These are phyloP conservation scores for Aspergillus saccharolyticus DNA, from an alignment of 495 filamentous ascomycete species.

Conservation along the genomic window DNA sequence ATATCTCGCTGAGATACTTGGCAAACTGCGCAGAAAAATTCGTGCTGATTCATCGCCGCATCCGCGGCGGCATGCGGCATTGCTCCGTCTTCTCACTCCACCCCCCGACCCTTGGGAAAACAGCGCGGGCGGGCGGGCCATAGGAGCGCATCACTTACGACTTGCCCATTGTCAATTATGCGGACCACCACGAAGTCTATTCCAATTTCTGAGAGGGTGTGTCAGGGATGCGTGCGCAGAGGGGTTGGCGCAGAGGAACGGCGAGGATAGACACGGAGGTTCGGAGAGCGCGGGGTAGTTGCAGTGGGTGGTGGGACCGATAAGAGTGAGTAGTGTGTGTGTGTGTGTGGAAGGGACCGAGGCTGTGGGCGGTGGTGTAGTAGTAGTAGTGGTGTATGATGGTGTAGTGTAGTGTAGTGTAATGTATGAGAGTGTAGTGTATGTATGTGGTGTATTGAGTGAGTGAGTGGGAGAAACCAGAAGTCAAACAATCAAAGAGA, in stretches of 20 bases:
- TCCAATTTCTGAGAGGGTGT: not conserved
- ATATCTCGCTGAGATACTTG: too few relatives aligned
- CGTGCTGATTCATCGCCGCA: too few relatives aligned
- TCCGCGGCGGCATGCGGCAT: too few relatives aligned
- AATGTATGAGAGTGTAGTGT: not conserved
- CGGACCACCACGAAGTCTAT: not conserved
- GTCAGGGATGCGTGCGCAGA: not conserved
- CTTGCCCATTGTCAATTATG: constrained; percentile 37
- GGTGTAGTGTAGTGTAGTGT: too few relatives aligned
- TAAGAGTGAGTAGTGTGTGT: constrained; percentile 13
- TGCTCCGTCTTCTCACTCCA: too few relatives aligned
- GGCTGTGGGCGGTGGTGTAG: not conserved
- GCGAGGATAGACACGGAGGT: constrained; percentile 21
- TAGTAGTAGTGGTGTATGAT: not conserved
- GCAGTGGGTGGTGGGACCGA: constrained; percentile 13
- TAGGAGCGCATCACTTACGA: constrained; percentile 33
- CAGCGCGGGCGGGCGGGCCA: constrained; percentile 9
- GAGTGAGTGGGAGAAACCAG: not conserved
- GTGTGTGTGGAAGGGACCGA: not conserved
- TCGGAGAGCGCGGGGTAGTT: constrained; percentile 23
- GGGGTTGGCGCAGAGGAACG: constrained; percentile 11
- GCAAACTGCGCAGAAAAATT: too few relatives aligned
- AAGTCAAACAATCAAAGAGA: not conserved
- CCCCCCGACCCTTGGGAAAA: not conserved
- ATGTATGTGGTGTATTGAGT: not conserved